phyloP scores from a whole-genome alignment of 2,329 filamentous ascomycete species.

The Ophiosphaerella narmari region DNA sequence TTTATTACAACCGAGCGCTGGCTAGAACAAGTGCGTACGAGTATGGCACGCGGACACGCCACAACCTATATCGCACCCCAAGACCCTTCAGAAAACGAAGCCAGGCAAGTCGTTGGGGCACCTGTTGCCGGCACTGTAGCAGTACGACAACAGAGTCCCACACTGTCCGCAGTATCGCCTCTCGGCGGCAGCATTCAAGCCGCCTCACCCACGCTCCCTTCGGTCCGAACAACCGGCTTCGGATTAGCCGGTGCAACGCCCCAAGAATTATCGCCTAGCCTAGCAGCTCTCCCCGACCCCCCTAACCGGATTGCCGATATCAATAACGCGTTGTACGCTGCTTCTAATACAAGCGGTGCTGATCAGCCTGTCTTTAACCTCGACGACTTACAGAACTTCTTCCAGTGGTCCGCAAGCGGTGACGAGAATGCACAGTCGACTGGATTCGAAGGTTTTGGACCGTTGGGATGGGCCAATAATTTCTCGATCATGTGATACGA shows the following conservation, averaged over 20 bases:
- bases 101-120: constrained; percentile 25
- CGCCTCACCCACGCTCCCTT: constrained; percentile 13
- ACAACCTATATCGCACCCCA: constrained; percentile 37
- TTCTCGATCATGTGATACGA: constrained; percentile 29
- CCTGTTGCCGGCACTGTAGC: constrained; percentile 11
- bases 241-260: background rate
- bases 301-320: constrained; percentile 15
- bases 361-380: constrained; percentile 39
- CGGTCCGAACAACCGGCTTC: constrained; percentile 12
- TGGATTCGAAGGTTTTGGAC: constrained; percentile 35
- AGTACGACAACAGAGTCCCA: constrained; percentile 12
- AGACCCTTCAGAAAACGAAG: constrained; percentile 33
- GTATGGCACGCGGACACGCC: constrained; percentile 31
- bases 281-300: constrained; percentile 13
- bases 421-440: constrained; percentile 33
- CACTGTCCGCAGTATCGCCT: constrained; percentile 19
- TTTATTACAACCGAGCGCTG: constrained; percentile 38
- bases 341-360: constrained; percentile 10
- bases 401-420: constrained; percentile 34
- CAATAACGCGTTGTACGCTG: constrained; percentile 13
- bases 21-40: constrained; percentile 37
- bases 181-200: constrained; percentile 14
- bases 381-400: constrained; percentile 40
- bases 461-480: constrained; percentile 36
- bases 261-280: background rate